Evolutionary conservation across 345 rosid species (phyloP).

Genomic region (Eucalyptus sp.): DNA sequence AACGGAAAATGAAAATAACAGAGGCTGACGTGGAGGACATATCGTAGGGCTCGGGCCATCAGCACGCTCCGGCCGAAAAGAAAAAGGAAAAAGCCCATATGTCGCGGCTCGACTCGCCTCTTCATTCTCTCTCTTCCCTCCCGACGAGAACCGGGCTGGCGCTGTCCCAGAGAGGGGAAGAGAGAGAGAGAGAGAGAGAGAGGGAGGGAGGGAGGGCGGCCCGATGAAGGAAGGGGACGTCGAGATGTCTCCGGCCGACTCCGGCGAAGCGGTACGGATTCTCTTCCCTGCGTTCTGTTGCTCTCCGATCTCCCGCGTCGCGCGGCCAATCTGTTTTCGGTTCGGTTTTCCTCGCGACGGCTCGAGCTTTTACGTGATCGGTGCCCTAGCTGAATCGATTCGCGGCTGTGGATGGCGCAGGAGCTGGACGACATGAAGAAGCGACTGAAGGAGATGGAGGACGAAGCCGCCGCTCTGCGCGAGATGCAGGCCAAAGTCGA

Average conservation of each 20-base stretch:
- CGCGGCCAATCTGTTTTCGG: background rate
- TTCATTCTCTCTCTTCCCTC: background rate
- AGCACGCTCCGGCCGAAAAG: background rate
- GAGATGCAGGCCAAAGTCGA: slow-evolving; percentile 52
- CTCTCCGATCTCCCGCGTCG: background rate
- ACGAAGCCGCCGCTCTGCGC: slow-evolving; percentile 40
- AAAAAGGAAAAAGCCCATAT: background rate
- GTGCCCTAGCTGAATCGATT: background rate
- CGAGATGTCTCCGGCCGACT: slow-evolving; percentile 68
- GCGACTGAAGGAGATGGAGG: slow-evolving; percentile 55
- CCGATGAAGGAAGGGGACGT: slow-evolving; percentile 74
- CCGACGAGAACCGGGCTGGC: background rate
- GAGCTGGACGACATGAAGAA: slow-evolving; percentile 42
- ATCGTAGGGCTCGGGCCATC: background rate
- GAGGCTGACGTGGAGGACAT: background rate
- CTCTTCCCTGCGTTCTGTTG: background rate
- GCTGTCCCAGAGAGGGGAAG: background rate
- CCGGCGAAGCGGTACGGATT: slow-evolving; percentile 33
- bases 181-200: background rate
- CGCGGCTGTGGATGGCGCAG: slow-evolving; percentile 1
- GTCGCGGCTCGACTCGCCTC: background rate
- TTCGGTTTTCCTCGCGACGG: background rate
- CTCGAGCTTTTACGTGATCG: background rate
- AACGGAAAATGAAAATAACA: background rate
- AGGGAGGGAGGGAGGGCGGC: background rate